A percentile compares a stretch with the other conserved stretches of the same genome.
These are phyloP conservation scores for Hsuehochloa calcarea DNA, from an alignment of 176 grass and related monocot species.

Conservation along the genomic window DNA sequence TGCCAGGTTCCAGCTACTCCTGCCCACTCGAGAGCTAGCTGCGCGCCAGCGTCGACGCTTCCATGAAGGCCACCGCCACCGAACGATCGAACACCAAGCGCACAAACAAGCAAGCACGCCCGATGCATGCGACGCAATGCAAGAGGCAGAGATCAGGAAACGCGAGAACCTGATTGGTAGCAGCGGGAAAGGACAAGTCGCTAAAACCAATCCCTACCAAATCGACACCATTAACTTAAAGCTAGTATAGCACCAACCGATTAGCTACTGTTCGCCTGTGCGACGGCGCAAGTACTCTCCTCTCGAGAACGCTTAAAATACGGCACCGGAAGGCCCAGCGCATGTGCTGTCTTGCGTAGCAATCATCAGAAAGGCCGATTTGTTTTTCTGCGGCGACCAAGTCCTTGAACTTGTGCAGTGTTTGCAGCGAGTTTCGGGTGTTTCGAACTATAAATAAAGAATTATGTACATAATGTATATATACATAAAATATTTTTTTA, in stretches of 20 bases:
- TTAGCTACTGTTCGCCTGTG: neutral
- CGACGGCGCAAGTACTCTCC: neutral
- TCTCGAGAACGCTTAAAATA: neutral
- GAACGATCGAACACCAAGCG: neutral
- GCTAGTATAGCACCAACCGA: neutral
- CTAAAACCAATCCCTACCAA: neutral
- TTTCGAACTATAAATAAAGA: too few species aligned
- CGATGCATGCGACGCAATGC: neutral
- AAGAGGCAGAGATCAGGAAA: neutral
- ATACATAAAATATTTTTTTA: too few species aligned
- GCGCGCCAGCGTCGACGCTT: neutral
- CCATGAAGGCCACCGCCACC: neutral
- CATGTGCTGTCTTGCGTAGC: neutral
- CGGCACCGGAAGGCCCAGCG: neutral
- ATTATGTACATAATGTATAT: too few species aligned
- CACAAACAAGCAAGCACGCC: neutral
- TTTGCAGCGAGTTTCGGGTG: too few species aligned
- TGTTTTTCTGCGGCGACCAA: neutral
- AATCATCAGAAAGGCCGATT: neutral
- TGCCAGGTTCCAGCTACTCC: neutral
- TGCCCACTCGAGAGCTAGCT: neutral
- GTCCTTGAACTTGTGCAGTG: too few species aligned
- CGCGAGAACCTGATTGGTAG: neutral
- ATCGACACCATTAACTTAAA: conserved; percentile 18
- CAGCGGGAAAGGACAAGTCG: neutral